Percentiles rank a stretch among this genome's conserved stretches.
Evolutionary conservation across 1,284 basidiomycete genomes (phyloP).

Genomic region (Leccinum pachyderme): DNA sequence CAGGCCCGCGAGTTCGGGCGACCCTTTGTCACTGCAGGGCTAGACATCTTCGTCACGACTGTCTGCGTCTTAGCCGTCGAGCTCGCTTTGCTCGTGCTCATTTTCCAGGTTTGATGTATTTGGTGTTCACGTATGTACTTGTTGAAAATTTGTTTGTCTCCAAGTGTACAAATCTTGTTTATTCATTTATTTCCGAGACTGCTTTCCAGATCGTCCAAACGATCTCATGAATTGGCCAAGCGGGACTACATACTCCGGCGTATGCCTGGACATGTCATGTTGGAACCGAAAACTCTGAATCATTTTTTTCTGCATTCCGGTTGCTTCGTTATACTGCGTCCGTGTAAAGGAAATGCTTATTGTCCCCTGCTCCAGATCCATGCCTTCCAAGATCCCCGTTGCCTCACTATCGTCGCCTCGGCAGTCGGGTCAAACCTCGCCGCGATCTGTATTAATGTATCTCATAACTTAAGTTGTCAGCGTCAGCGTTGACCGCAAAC

Average conservation of each 20-base stretch:
- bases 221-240: slow-evolving; percentile 19
- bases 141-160: neutral
- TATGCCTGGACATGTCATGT: neutral
- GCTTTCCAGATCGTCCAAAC: slow-evolving; percentile 3
- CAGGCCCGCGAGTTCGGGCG: slow-evolving; percentile 63
- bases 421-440: slow-evolving; percentile 8
- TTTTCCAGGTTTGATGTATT: slow-evolving; percentile 36
- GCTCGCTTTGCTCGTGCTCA: slow-evolving; percentile 60
- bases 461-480: slow-evolving; percentile 3
- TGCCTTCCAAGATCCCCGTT: slow-evolving; percentile 24
- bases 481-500: neutral
- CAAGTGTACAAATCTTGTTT: neutral
- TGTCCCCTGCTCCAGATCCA: slow-evolving; percentile 15
- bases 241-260: neutral
- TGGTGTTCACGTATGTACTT: neutral
- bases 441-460: neutral
- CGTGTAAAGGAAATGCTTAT: slow-evolving; percentile 11
- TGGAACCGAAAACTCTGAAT: neutral
- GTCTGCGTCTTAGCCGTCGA: slow-evolving; percentile 63
- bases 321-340: neutral
- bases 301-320: neutral
- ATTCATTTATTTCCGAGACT: neutral
- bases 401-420: neutral
- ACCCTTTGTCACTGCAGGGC: slow-evolving; percentile 79
- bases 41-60: slow-evolving; percentile 64